Conservation (phyloP, 495 filamentous ascomycete genomes). For the Pyronema domesticum region DNA sequence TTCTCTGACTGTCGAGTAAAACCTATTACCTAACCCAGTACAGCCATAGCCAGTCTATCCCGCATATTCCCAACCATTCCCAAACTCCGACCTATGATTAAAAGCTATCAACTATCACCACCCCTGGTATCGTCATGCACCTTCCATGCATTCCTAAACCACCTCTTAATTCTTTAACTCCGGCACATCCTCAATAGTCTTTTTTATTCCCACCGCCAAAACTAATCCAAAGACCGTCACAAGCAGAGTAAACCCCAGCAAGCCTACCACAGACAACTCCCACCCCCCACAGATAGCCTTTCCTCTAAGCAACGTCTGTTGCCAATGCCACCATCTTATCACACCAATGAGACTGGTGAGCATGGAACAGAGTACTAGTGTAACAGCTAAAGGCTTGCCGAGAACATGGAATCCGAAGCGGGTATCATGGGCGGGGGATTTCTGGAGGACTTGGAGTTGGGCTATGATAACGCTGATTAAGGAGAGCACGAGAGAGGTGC, state of each 20-base stretch:
- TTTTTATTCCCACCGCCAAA: background rate
- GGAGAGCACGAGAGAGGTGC: constrained; percentile 50
- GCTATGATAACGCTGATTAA: constrained; percentile 49
- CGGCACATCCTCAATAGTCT: background rate
- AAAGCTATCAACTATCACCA: no score
- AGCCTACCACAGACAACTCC: constrained; percentile 41
- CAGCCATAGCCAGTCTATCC: no score
- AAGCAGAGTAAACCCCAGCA: constrained; percentile 23
- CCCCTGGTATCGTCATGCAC: no score
- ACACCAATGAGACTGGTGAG: constrained; percentile 39
- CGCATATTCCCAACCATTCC: no score
- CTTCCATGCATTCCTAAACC: background rate
- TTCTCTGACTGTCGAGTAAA: no score
- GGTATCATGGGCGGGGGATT: constrained; percentile 25
- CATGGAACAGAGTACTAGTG: constrained; percentile 42
- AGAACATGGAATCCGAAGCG: constrained; percentile 43
- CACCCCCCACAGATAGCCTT: constrained; percentile 48
- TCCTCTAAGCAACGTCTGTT: constrained; percentile 47
- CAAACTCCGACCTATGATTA: no score
- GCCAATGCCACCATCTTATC: constrained; percentile 50
- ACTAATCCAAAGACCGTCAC: background rate
- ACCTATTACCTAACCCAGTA: no score
- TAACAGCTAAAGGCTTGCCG: constrained; percentile 44
- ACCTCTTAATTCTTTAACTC: background rate
- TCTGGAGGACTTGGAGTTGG: constrained; percentile 53